Base-by-base conservation (phyloP, 2,329 filamentous ascomycete species). In the Scytalidium lignicola region DNA sequence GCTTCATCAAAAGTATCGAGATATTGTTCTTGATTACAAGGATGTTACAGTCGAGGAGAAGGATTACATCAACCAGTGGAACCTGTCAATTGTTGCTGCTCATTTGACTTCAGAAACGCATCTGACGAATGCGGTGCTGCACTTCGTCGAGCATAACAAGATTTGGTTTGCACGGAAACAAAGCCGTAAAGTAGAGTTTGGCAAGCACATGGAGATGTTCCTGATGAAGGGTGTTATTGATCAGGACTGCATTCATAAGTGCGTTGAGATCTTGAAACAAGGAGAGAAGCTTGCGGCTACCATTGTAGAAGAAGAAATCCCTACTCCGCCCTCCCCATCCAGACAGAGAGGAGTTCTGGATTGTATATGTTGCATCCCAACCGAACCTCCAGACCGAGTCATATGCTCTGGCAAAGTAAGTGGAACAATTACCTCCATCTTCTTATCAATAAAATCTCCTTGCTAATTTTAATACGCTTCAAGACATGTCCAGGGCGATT, bases 11-110 rank as follows among this genome's bases (percentile, higher is more conserved):
- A 62, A 60, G 41, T 57, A 61, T 26, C 52, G 56, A 21, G 62
- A 64, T 32, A 51, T 56, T 2, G 56, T 65, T 7, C 57, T 59
- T 21, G 61, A 64, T 28, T 62, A 54, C 44, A 54, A 44, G 8
- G 61, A 65, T 49, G 47, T 65, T 7, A 56, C 53, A 7, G 44
- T 49, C 2, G 55, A 56, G 21, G 62, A 65, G 41, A 65, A 64
- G 28, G 63, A 64, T 9, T 65, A 59, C 29, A 51, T 63, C 15
- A 55, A 54, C 21, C 43, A 47, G 8, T 65, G 61, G 60, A 63
- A 65, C 39, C 52, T 54, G 12, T 65, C 32, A 13, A 57, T 60
- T 8, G 49, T 59, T 40, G 37, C 21, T 2, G 41, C 56, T 29
- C 55, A 55, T 15, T 48, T 60, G 13, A 62, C 55, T 2, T 53